Evolutionary conservation across 2,329 filamentous ascomycete genomes (phyloP).

Genomic region (Claviceps sp.): DNA sequence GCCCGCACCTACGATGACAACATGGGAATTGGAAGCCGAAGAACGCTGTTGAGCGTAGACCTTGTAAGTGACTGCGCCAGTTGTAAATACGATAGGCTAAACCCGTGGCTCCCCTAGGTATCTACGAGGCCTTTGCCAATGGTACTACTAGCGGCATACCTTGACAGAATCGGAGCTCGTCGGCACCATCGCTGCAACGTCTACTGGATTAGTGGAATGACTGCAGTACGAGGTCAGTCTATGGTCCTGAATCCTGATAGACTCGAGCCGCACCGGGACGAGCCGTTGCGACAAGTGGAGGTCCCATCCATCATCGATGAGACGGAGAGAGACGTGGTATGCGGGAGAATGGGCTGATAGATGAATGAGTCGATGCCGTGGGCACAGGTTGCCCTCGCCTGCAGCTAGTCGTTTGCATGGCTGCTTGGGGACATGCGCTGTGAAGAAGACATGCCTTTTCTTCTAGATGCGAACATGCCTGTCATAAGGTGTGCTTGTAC

Average conservation of each 20-base stretch:
- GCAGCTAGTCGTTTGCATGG: not conserved
- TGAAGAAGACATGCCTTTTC: too few relatives aligned
- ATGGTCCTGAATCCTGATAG: slow-evolving; percentile 33
- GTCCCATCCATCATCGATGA: slow-evolving; percentile 36
- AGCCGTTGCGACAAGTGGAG: slow-evolving; percentile 34
- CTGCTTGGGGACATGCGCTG: too few relatives aligned
- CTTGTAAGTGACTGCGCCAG: not conserved
- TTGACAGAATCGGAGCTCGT: slow-evolving; percentile 21
- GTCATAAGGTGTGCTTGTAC: too few relatives aligned
- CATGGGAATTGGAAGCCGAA: slow-evolving; percentile 28
- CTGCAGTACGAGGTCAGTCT: slow-evolving; percentile 26
- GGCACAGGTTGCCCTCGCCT: too few relatives aligned
- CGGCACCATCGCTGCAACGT: slow-evolving; percentile 15
- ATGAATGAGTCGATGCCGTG: not conserved
- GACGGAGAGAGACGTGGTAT: not conserved
- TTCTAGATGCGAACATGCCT: too few relatives aligned
- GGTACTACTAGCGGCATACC: slow-evolving; percentile 15
- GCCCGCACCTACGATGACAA: slow-evolving; percentile 59
- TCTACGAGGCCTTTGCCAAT: not conserved
- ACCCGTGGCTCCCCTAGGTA: not conserved
- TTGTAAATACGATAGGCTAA: not conserved
- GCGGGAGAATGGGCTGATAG: not conserved
- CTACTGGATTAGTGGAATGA: slow-evolving; percentile 18
- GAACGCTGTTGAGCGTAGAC: slow-evolving; percentile 9
- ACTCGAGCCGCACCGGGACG: slow-evolving; percentile 29